A percentile compares a stretch with the other conserved stretches of the same genome.
phyloP scores from a whole-genome alignment of 345 rosid genomes.

The Raphanus sativus region DNA sequence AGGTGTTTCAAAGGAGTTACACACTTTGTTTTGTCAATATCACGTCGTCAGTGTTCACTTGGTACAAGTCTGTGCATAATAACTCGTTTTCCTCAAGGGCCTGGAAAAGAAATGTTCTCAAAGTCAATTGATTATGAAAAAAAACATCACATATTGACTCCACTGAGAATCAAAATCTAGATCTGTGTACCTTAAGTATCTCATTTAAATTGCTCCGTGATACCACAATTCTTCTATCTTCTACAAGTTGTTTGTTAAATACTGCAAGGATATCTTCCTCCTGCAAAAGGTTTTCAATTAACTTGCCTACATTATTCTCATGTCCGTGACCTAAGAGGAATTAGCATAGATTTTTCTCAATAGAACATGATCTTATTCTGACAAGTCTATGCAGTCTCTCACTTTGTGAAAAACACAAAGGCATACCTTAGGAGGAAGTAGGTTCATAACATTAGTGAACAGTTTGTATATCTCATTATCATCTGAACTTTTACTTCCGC shows the following conservation, averaged over 20 bases:
- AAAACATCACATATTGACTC: slow-evolving; percentile 36
- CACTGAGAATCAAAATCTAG: background rate
- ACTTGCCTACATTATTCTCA: background rate
- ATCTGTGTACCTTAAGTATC: slow-evolving; percentile 64
- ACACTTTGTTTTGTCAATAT: slow-evolving; percentile 79
- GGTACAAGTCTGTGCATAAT: slow-evolving; percentile 70
- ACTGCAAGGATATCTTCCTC: slow-evolving; percentile 70
- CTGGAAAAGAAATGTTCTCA: slow-evolving; percentile 42
- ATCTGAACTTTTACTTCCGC: slow-evolving; percentile 55
- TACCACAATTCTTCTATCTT: slow-evolving; percentile 80
- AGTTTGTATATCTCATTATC: slow-evolving; percentile 68
- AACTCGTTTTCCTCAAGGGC: slow-evolving; percentile 92
- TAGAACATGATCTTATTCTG: background rate
- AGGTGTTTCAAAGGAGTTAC: slow-evolving; percentile 42
- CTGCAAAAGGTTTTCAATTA: slow-evolving; percentile 40
- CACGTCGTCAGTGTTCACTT: slow-evolving; percentile 78
- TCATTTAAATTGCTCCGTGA: slow-evolving; percentile 83
- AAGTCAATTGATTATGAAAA: slow-evolving; percentile 3
- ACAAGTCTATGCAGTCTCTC: background rate
- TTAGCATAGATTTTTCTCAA: background rate
- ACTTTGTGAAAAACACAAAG: background rate
- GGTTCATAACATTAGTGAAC: slow-evolving; percentile 70
- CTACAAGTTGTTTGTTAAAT: slow-evolving; percentile 90
- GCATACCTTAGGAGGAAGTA: slow-evolving; percentile 78
- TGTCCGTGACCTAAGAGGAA: background rate